Base-by-base conservation (phyloP, 2,329 filamentous ascomycete genomes). In the Tolypocladium ovalisporum region DNA sequence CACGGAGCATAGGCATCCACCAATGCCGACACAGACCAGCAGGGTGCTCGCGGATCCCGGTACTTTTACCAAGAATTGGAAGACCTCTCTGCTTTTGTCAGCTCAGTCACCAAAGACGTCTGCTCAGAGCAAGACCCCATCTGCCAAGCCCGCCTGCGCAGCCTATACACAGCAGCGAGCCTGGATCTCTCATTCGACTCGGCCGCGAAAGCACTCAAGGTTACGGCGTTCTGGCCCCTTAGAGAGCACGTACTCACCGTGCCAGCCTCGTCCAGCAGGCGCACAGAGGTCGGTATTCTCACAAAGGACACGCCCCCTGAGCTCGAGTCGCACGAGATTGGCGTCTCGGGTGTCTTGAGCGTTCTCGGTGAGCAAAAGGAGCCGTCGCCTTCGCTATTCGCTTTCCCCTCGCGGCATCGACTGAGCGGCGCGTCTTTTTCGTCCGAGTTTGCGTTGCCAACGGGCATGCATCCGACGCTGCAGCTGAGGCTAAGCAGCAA, bases 391-490 rank as follows among this genome's bases (percentile, higher is more conserved):
- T 88, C 89, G 0, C 76, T 93, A 52, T 97, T 97, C 75, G 84
- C 88, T 49, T 94, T 96, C 62, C 86, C 89, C 2, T 85, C 90
- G 3, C 85, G 91, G 0, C 92, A 97, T 70, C 75, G 79, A 40
- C 83, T 88, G 63, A 75, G 80, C 15, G 65, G 71, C 1, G 70
- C 76, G 0, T 79, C 73, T 55, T 95, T 90, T 70, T 78, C 76
- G 0, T 78, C 85, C 24, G 72, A 72, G 1, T 91, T 96, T 66
- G 68, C 82, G n/a, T 62, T 76, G 2, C 91, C 91, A 1, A 87
- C 85, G 0, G 92, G 93, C 10, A 79, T 97, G 12, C 93, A 97
- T 72, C 93, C 93, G 2, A 89, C 85, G 0, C 76, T 97, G 59
- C 81, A 85, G 63, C 78, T 96, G 55, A 78, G 74, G 2, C 74